A percentile compares a stretch with the other conserved stretches of the same genome.
Evolutionary conservation across 148 eudicot species (phyloP).

Genomic region (Gaultheria prostrata): DNA sequence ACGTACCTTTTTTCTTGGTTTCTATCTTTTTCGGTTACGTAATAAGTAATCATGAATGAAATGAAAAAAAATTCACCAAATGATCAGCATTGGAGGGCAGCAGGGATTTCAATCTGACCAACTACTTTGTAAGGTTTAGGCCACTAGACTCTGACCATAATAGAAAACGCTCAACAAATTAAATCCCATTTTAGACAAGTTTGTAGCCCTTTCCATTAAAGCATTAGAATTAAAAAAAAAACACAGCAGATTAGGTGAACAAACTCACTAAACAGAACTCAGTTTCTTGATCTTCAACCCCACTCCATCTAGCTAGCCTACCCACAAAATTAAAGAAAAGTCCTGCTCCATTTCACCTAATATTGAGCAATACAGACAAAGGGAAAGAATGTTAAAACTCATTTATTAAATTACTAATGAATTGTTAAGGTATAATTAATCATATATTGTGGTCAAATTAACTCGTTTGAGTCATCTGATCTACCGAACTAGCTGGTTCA

Average conservation of each 20-base stretch:
- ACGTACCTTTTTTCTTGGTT: too few relatives aligned
- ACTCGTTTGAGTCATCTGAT: constrained; percentile 1
- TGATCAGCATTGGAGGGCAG: neutral
- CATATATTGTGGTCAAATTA: neutral
- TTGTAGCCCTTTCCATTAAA: neutral
- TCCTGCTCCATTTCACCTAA: constrained; percentile 29
- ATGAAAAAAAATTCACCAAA: constrained; percentile 12
- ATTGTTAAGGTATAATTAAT: neutral
- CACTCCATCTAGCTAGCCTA: constrained; percentile 18
- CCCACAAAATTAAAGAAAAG: neutral
- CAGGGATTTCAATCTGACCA: constrained; percentile 13
- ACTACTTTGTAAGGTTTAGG: constrained; percentile 25
- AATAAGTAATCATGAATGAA: neutral
- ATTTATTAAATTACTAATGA: neutral
- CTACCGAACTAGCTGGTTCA: neutral
- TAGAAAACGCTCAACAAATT: constrained; percentile 5
- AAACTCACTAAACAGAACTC: constrained; percentile 29
- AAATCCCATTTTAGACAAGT: neutral
- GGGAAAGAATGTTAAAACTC: neutral
- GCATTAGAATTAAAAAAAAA: neutral
- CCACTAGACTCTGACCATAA: constrained; percentile 6
- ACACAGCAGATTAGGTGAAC: constrained; percentile 28
- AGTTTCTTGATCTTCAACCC: constrained; percentile 15
- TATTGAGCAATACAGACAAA: neutral
- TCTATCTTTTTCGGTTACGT: neutral